phyloP scores from a whole-genome alignment of 257 asterid genomes.

The Nicotiana obtusifolia region DNA sequence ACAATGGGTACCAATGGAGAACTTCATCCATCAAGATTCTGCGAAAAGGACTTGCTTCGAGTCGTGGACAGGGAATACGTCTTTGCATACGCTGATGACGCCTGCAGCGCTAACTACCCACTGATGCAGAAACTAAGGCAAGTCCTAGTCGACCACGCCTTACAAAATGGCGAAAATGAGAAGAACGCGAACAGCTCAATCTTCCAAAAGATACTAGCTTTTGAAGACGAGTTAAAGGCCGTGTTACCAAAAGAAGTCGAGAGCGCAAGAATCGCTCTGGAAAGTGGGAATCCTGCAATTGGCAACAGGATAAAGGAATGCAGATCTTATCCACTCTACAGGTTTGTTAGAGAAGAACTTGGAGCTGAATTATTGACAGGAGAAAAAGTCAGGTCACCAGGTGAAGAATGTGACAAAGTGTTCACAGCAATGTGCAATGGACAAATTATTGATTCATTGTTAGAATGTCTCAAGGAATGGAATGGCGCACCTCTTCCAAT shows the following conservation, averaged over 20 bases:
- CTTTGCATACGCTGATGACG: slow-evolving; percentile 38
- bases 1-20: slow-evolving; percentile 43
- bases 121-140: slow-evolving; percentile 43
- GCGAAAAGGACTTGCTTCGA: slow-evolving; percentile 42
- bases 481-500: slow-evolving; percentile 83
- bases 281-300: slow-evolving; percentile 57
- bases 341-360: slow-evolving; percentile 57
- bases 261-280: slow-evolving; percentile 46
- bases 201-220: slow-evolving; percentile 41
- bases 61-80: slow-evolving; percentile 40
- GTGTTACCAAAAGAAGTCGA: slow-evolving; percentile 42
- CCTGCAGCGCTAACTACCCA: slow-evolving; percentile 42
- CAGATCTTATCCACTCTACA: slow-evolving; percentile 74
- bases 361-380: slow-evolving; percentile 55
- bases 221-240: slow-evolving; percentile 38
- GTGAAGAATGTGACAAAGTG: slow-evolving; percentile 83
- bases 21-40: slow-evolving; percentile 47
- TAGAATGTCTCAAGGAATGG: slow-evolving; percentile 66
- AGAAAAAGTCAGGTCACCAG: slow-evolving; percentile 65
- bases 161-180: slow-evolving; percentile 35
- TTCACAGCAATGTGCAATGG: slow-evolving; percentile 67
- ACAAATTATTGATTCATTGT: slow-evolving; percentile 56
- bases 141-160: slow-evolving; percentile 42
- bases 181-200: slow-evolving; percentile 35
- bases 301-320: slow-evolving; percentile 60